These are phyloP conservation scores for Herpomyces periplanetae DNA, from an alignment of 2,329 filamentous ascomycete species.

Conservation along the genomic window DNA sequence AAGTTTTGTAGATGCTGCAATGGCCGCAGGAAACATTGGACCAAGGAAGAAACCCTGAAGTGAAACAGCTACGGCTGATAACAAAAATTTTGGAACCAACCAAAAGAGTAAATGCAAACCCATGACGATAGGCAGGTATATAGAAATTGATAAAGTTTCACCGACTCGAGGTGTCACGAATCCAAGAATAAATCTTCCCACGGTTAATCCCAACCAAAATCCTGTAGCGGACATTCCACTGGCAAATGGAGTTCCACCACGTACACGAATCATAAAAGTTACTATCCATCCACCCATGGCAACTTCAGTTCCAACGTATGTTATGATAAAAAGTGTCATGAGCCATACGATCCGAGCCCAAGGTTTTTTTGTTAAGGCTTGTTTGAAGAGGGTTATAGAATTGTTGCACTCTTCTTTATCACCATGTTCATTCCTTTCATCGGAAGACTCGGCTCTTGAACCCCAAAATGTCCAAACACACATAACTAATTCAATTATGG, in stretches of 20 bases:
- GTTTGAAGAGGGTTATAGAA: no score
- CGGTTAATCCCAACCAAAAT: constrained; percentile 47
- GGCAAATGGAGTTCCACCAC: constrained; percentile 24
- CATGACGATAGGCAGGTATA: constrained; percentile 13
- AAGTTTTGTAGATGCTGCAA: constrained; percentile 31
- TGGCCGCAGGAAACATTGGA: constrained; percentile 32
- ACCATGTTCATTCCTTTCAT: constrained; percentile 8
- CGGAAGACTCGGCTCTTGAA: constrained; percentile 17
- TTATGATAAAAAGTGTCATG: constrained; percentile 29
- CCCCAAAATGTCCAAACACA: constrained; percentile 19
- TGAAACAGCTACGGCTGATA: constrained; percentile 26
- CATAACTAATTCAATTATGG: constrained; percentile 15
- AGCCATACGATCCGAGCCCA: constrained; percentile 24
- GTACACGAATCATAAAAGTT: constrained; percentile 45
- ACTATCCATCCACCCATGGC: constrained; percentile 43
- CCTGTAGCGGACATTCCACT: constrained; percentile 36
- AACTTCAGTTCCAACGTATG: constrained; percentile 42
- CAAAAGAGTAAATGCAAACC: constrained; percentile 32
- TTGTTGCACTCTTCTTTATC: constrained; percentile 4
- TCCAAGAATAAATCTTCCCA: constrained; percentile 28
- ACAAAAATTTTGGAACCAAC: constrained; percentile 36
- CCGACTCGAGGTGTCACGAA: constrained; percentile 35
- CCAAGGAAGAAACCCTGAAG: constrained; percentile 43
- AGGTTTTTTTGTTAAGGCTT: no score
- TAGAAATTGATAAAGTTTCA: constrained; percentile 17